Base-by-base conservation (phyloP, 352 stramenopile genomes). In the Globisporangium yorkense region DNA sequence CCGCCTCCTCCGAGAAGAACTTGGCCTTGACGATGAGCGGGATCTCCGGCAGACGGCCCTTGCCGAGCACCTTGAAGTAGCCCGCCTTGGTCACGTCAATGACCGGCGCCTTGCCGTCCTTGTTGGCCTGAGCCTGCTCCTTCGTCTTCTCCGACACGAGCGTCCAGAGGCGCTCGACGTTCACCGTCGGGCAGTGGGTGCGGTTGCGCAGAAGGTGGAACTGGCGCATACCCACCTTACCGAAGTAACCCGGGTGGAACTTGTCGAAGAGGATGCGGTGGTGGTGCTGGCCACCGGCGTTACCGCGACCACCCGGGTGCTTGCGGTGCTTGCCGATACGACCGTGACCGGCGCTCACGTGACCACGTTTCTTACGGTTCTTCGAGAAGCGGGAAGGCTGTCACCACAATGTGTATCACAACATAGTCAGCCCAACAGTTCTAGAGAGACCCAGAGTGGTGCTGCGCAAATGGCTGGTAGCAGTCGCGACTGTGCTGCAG, bases 191-290 rank as follows among this genome's bases (percentile, higher is more conserved):
- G 77, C 95, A 99, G 89, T 98, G 98, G 60, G 84, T 82, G 57
- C 96, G 83, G 86, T 99, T 99, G 61, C 87, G 88, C 64, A 99
- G 84, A 55, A 98, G 47, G 75, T 99, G 98, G 81, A 99, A 99
- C 58, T 98, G 97, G 70, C 98, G 92, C 97, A 99, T 99, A 96
- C 98, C 98, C 63, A 99, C 97, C 89, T 99, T 99, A 94, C 98
- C 98, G 72, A 99, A 99, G 89, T 99, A 99, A 97, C 98, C 97
- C 78, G 97, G 97, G 76, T 99, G 97, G 79, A 98, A 99, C 88
- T 99, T 99, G 90, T 99, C 98, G 73, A 99, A 98, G 49, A 99
- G 87, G 83, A 98, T 99, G 69, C 98, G 94, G 89, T 99, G 97
- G 84, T 99, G 98, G 80, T 99, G 98, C 81, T 99, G 96, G 80